Conservation (phyloP, 2,329 filamentous ascomycete species). For the Cladosporium sp. region DNA sequence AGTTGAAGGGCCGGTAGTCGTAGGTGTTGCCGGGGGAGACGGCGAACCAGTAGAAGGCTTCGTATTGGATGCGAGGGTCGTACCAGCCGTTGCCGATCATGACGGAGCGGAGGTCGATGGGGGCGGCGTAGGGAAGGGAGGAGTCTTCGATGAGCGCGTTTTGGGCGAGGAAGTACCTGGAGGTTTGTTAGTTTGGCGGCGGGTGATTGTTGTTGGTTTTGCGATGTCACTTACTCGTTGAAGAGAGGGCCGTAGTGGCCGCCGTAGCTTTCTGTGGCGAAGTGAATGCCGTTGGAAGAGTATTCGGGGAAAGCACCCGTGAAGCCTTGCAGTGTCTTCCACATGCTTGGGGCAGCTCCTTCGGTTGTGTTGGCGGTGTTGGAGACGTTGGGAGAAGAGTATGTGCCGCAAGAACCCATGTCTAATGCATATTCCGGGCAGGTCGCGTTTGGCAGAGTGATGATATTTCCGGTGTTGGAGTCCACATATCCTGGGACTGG, state of each 20-base stretch:
- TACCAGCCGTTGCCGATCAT: constrained; percentile 54
- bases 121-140: constrained; percentile 27
- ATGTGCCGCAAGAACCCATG: constrained; percentile 49
- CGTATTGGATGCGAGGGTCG: constrained; percentile 53
- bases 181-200: neutral
- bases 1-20: constrained; percentile 51
- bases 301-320: constrained; percentile 54
- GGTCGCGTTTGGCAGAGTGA: constrained; percentile 28
- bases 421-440: constrained; percentile 20
- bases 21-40: constrained; percentile 56
- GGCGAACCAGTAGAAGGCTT: constrained; percentile 56
- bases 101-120: constrained; percentile 30
- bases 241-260: constrained; percentile 15
- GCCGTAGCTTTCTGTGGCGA: constrained; percentile 27
- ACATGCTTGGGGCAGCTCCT: constrained; percentile 55
- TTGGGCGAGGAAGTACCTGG: constrained; percentile 28
- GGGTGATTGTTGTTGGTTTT: too few relatives aligned
- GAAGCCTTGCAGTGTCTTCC: constrained; percentile 59
- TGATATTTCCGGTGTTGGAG: constrained; percentile 36
- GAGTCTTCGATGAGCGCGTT: constrained; percentile 23
- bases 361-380: constrained; percentile 51
- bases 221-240: constrained; percentile 10
- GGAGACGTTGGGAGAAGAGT: constrained; percentile 47
- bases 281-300: constrained; percentile 30
- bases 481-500: constrained; percentile 23